phyloP scores from a whole-genome alignment of 169 alveolate species.

The Eimeria necatrix region DNA sequence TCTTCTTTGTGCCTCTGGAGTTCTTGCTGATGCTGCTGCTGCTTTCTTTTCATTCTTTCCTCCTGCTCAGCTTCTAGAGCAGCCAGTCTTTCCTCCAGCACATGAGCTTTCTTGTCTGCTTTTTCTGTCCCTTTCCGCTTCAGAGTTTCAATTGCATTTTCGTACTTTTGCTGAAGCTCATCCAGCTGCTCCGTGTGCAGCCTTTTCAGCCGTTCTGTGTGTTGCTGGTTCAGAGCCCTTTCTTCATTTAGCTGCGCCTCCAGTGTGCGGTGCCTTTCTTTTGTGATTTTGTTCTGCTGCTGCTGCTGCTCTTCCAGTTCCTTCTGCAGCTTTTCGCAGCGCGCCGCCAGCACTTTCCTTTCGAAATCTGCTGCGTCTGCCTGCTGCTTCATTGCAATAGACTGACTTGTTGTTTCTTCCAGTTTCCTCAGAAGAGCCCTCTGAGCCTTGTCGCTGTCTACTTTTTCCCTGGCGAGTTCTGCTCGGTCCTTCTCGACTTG shows the following conservation, averaged over 20 bases:
- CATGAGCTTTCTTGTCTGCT: slow-evolving; percentile 25
- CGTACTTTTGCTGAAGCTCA: slow-evolving; percentile 38
- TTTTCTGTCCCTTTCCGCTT: slow-evolving; percentile 11
- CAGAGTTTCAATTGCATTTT: slow-evolving; percentile 24
- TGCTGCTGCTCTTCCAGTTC: slow-evolving; percentile 24
- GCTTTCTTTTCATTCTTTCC: background rate
- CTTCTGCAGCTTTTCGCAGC: slow-evolving; percentile 35
- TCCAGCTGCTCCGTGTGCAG: slow-evolving; percentile 57
- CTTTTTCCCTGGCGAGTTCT: background rate
- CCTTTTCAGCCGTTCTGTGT: slow-evolving; percentile 17
- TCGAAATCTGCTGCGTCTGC: slow-evolving; percentile 62
- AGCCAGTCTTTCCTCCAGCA: slow-evolving; percentile 5
- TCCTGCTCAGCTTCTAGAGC: slow-evolving; percentile 25
- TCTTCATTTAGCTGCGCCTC: slow-evolving; percentile 40
- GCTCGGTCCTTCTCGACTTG: background rate
- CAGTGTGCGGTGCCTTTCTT: background rate
- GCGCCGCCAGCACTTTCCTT: background rate
- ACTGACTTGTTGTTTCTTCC: background rate
- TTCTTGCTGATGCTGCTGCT: slow-evolving; percentile 43
- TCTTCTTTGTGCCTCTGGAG: background rate
- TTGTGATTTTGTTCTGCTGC: slow-evolving; percentile 11
- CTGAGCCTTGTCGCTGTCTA: background rate
- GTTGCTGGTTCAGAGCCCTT: background rate
- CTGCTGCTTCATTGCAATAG: slow-evolving; percentile 36
- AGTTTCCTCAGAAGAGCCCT: slow-evolving; percentile 29